Base-by-base conservation (phyloP, 2,329 filamentous ascomycete species). In the Bipolaris bicolor region DNA sequence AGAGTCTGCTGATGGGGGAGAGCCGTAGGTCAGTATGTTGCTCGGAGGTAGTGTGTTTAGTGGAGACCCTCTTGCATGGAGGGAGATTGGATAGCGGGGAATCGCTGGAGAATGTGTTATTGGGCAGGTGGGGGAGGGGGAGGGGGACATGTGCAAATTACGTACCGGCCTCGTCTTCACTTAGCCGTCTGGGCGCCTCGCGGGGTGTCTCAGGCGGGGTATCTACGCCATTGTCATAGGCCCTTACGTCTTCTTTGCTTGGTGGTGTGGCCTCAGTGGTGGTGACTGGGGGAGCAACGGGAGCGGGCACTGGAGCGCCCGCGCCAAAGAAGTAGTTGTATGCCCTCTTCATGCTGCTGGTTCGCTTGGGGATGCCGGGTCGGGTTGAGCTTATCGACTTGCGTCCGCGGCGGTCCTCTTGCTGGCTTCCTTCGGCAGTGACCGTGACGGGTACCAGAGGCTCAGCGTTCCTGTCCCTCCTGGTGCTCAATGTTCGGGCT, bases 311-410 rank as follows among this genome's bases (percentile, higher is more conserved):
- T 6, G 67, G 61, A 24, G 63, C 48, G 20, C 44, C 39, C 40
- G 66, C 68, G 45, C 74, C 74, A 57, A 77, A 77, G 49, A 77
- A 76, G 58, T 76, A 77, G 62, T 76, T 75, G 68, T 77, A 77
- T 9, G 74, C 74, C 55, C 75, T 68, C 59, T 69, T 68, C 75
- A 77, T 77, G 48, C 73, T 77, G 75, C 70, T 74, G 24, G 67
- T 71, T 26, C 74, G 71, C 55, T 74, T 75, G 54, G 71, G 73
- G 18, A 75, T 63, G 60, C 68, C 68, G n/a, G 73, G 73, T 47
- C 73, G 69, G 48, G 61, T 56, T 46, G 67, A 67, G 36, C 43
- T 69, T 10, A 69, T 68, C 31, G 73, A 75, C 55, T 68, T 71
- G 18, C 74, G 72, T 54, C 72, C 71, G 67, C 70, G 60, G 46